Conservation (phyloP, 169 alveolate genomes). For the Theileria parva region DNA sequence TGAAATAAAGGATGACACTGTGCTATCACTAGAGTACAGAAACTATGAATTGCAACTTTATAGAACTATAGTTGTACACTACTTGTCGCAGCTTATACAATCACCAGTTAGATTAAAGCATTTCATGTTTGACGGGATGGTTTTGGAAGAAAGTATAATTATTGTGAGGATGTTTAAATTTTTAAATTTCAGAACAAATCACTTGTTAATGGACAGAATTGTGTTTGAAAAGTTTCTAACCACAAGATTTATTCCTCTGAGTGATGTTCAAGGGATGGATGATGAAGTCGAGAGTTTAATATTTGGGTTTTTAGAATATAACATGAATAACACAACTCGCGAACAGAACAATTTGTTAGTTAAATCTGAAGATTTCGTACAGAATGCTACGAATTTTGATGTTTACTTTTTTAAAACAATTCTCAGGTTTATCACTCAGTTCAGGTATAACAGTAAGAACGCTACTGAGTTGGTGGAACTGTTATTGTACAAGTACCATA, state of each 20-base stretch:
- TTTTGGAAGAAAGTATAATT: conserved; percentile 1
- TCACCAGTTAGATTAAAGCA: conserved; percentile 12
- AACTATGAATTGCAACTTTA: conserved; percentile 6
- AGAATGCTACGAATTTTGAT: not conserved
- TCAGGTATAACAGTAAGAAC: not conserved
- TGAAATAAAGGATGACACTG: conserved; percentile 28
- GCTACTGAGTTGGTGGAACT: not conserved
- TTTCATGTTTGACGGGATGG: not conserved
- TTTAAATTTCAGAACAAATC: conserved; percentile 34
- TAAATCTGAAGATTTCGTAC: not conserved
- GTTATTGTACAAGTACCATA: not conserved
- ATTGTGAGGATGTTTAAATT: conserved; percentile 29
- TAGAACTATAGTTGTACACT: conserved; percentile 37
- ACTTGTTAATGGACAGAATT: conserved; percentile 19
- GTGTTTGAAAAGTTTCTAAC: conserved; percentile 29
- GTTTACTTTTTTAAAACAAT: not conserved
- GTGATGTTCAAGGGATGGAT: conserved; percentile 9
- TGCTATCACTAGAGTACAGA: conserved; percentile 42
- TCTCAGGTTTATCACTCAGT: not conserved
- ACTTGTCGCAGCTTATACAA: conserved; percentile 1
- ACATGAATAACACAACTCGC: not conserved
- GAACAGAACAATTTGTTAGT: not conserved
- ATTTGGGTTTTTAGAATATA: conserved; percentile 50
- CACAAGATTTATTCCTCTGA: conserved; percentile 26
- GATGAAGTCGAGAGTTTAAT: conserved; percentile 19